Evolutionary conservation across 2,329 filamentous ascomycete species (phyloP), one percentile per base, ranked within the genome.

Genomic region (Beauveria asiatica): DNA sequence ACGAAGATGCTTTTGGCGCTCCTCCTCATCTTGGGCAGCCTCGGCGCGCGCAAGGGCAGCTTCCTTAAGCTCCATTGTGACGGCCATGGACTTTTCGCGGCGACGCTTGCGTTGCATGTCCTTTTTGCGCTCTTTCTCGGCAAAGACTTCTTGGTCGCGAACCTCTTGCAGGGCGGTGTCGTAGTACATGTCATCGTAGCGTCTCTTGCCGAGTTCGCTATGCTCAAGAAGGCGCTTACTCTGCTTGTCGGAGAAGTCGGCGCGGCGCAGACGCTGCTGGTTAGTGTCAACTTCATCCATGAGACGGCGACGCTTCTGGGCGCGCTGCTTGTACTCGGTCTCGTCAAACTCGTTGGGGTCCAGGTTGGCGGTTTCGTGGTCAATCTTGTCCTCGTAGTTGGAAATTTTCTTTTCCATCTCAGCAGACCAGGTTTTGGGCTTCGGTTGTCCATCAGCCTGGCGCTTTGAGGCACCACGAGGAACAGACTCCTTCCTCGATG

Each of bases 81-180:
- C 88, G 4, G 92, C 92, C 80, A 97, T 92, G 5, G 93, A 96
- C 77, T 97, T 97, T 72, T 97, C 93, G 19, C 94, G 88, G 48
- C 94, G 87, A 62, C 94, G 85, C 78, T 97, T 99, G 64, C 94
- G 89, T 73, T 99, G 94, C 91, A 99, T 97, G 70, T 99, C 94
- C 78, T 99, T 99, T 79, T 99, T 99, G 65, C 94, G 90, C 75
- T 99, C 94, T 76, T 99, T 99, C 74, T 99, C 94, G 63, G 93
- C 92, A 62, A 89, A 88, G 8, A 97, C 81, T 72, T 97, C 93
- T 65, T 91, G 90, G 63, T 92, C 88, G 65, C 94, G 89, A 2
- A 97, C 93, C 67, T 96, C 88, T 57, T 89, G 84, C 62, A 93
- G 83, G 1, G 94, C 93, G 45, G 89, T 86, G 19, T 89, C 84